Evolutionary conservation across 2,329 filamentous ascomycete genomes (phyloP), one percentile per base, ranked within the genome.

Genomic region (Epichloe brachyelytri): DNA sequence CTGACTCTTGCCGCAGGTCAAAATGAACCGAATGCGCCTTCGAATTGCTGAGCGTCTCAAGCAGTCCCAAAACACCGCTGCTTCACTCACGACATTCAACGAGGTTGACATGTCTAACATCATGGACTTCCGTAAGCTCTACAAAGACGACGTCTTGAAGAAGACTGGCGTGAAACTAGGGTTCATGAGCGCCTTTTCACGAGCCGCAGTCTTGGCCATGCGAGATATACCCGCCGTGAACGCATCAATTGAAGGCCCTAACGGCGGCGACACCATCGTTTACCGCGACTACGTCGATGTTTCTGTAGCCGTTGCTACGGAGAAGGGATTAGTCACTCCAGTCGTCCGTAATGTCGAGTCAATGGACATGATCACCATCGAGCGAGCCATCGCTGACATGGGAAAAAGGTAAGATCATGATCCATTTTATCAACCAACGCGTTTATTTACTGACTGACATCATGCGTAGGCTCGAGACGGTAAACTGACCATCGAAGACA

Each of bases 21-120:
- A 98, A 79, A 98, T 98, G 93, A 97, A 97, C 77, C 88, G 93
- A 58, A 98, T 98, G 93, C 89, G 93, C 58, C 81, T 97, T 55
- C 85, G 93, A 55, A 98, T 97, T 60, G 88, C 93, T 48, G 93
- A 98, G 75, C 89, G 93, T 60, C 80, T 98, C 58, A 98, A 98
- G 81, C 93, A 98, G 69, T 97, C 93, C 19, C 93, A 98, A 68
- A 98, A 98, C 74, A 97, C 93, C 2, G 91, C 93, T 48, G 93
- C 93, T 43, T 95, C 93, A 4, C 77, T 98, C 49, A 97, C 93
- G 46, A 98, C 93, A 26, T 98, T 98, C 79, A 96, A 98, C 70
- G 91, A 97, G 71, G 93, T 98, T 55, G 93, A 98, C 69, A 98
- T 98, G 93, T 95, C 91, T 34, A 88, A 86, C 20, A 76, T 98